Percentiles rank a stretch among this genome's conserved stretches.
Conservation (phyloP, 2,329 filamentous ascomycete genomes). For the Colletotrichum spinosum region DNA sequence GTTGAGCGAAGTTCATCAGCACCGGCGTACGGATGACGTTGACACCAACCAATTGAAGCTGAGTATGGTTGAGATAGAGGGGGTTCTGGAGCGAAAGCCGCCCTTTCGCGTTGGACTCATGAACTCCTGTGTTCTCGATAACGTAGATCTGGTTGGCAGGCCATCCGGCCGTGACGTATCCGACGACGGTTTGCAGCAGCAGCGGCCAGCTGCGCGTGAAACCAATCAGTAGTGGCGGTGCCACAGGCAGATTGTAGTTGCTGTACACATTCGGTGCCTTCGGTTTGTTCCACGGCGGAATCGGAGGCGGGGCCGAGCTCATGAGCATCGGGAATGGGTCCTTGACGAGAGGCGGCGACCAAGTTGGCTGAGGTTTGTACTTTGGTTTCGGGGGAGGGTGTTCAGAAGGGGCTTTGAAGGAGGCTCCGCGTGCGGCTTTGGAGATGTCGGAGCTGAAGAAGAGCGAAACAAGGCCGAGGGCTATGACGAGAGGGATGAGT, state of each 20-base stretch:
- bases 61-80: constrained; percentile 65
- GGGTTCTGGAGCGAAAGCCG: constrained; percentile 65
- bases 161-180: constrained; percentile 70
- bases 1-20: constrained; percentile 64
- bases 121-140: constrained; percentile 69
- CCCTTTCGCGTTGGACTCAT: constrained; percentile 61
- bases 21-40: constrained; percentile 63
- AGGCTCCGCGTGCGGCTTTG: too few relatives aligned
- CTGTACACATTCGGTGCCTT: constrained; percentile 48
- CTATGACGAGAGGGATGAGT: too few relatives aligned
- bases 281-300: constrained; percentile 59
- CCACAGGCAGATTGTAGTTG: constrained; percentile 50
- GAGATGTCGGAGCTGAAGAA: background rate
- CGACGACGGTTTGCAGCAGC: constrained; percentile 66
- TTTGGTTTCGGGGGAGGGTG: constrained; percentile 5
- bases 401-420: background rate
- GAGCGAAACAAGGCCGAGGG: too few relatives aligned
- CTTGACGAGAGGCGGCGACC: constrained; percentile 50
- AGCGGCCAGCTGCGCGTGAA: constrained; percentile 69
- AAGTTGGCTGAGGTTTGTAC: constrained; percentile 28
- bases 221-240: constrained; percentile 66
- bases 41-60: constrained; percentile 62
- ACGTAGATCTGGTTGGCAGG: constrained; percentile 67
- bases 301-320: constrained; percentile 51
- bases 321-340: constrained; percentile 57